Base-by-base conservation (phyloP, 73 alveolate genomes). In the Durusdinium trenchii region DNA sequence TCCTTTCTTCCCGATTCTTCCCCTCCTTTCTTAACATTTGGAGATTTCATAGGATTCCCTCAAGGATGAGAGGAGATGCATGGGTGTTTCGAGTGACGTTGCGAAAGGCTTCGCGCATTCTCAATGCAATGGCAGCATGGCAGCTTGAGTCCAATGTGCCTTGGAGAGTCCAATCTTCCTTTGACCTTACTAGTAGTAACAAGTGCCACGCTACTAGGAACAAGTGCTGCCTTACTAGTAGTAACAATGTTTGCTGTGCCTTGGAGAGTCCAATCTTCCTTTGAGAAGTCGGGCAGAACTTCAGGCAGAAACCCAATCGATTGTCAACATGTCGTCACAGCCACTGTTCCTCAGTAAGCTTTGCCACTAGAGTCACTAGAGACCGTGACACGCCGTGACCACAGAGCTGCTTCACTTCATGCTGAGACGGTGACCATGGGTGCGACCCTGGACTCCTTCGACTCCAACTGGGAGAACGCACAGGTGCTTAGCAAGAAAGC, bases 121-220 rank as follows among this genome's bases (percentile, higher is more conserved):
- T 76, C 36, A 54, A 45, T 28, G 60, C 32, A 23, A 76, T 45
- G 54, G 87, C 26, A 43, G 62, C 23, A 12, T 76, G 87, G 87
- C 16, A 40, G 61, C 87, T 76, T 76, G 87, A 76, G 61, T 60
- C 62, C 60, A 76, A 76, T 26, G 87, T 43, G 38, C 40, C 87
- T 76, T 76, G 60, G 62, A 36, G 73, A 32, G 73, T 23, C 18
- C 73, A 60, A 32, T 23, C 18, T 60, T 23, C 1, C 18, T 32
- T 2, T 23, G 30, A 60, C 73, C 1, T 32, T 23, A 23, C 18
- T 23, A 60, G 73, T 60, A 2, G 18, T 60, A 60, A 60, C n/a
- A 60, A 60, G n/a, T n/a, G n/a, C n/a, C 30, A 32, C 30, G 73
- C 73, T 23, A 60, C 1, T 60, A 60, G 18, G n/a, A n/a, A 60